These are phyloP conservation scores for Colletotrichum truncatum DNA, from an alignment of 2,329 filamentous ascomycete species.

Conservation along the genomic window DNA sequence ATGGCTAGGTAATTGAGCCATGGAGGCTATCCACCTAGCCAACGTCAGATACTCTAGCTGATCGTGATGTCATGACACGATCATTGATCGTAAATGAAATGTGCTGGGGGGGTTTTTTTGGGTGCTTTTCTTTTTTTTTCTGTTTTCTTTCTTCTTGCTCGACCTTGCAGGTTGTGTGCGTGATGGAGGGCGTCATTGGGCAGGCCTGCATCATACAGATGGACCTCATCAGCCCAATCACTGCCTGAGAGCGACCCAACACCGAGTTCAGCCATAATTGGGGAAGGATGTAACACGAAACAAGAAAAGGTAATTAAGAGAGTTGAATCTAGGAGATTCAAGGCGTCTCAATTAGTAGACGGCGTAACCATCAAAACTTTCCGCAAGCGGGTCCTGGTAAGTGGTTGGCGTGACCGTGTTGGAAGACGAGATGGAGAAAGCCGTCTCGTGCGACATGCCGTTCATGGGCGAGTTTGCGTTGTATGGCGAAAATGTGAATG, in stretches of 20 bases:
- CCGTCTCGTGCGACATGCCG: slow-evolving; percentile 26
- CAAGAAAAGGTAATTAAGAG: background rate
- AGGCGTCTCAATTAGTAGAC: slow-evolving; percentile 7
- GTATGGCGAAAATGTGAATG: slow-evolving; percentile 25
- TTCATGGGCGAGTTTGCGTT: slow-evolving; percentile 26
- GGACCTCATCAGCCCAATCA: slow-evolving; percentile 15
- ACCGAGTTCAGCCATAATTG: background rate
- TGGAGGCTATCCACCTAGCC: slow-evolving; percentile 8
- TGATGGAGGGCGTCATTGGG: slow-evolving; percentile 21
- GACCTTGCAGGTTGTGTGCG: slow-evolving; percentile 1
- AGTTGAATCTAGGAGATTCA: background rate
- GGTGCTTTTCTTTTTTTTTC: background rate
- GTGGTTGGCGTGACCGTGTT: slow-evolving; percentile 28
- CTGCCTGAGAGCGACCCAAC: slow-evolving; percentile 21
- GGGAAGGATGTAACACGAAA: slow-evolving; percentile 10
- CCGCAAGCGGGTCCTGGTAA: slow-evolving; percentile 14
- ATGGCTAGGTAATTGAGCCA: background rate
- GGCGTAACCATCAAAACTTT: slow-evolving; percentile 20
- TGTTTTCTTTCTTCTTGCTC: slow-evolving; percentile 1
- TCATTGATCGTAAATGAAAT: background rate
- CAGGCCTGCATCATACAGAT: slow-evolving; percentile 18
- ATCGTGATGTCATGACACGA: slow-evolving; percentile 21
- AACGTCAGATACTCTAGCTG: background rate
- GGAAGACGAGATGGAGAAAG: slow-evolving; percentile 30
- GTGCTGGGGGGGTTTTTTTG: background rate